These are phyloP conservation scores for Nepenthes alata DNA, from an alignment of 179 eudicot species.

Conservation along the genomic window DNA sequence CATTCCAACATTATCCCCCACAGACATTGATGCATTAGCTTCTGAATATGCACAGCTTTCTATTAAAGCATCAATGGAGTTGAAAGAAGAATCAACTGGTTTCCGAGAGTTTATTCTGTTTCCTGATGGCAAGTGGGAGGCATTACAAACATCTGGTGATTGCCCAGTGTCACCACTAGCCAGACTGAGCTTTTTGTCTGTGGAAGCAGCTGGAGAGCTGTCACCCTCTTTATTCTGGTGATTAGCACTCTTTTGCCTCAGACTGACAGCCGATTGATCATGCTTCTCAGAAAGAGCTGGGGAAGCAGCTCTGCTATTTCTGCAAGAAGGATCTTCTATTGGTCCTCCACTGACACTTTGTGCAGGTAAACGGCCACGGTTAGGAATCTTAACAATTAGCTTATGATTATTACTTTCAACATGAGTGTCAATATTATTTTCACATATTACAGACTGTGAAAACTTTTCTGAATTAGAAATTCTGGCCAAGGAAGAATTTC, in stretches of 20 bases:
- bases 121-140: conserved; percentile 5
- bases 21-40: conserved; percentile 17
- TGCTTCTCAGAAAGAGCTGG: conserved; percentile 22
- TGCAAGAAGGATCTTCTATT: conserved; percentile 29
- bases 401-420: conserved; percentile 43
- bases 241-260: conserved; percentile 15
- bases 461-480: conserved; percentile 35
- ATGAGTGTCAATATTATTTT: conserved; percentile 27
- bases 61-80: conserved; percentile 31
- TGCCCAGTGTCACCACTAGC: conserved; percentile 6
- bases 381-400: conserved; percentile 62
- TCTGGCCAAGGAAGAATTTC: conserved; percentile 24
- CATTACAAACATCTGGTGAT: conserved; percentile 11
- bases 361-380: conserved; percentile 55
- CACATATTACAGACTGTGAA: conserved; percentile 22
- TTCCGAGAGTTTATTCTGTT: conserved; percentile 18
- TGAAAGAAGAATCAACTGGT: conserved; percentile 22
- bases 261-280: conserved; percentile 14
- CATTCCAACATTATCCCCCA: conserved; percentile 36
- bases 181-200: background rate
- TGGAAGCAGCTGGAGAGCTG: conserved; percentile 11
- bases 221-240: conserved; percentile 9
- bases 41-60: conserved; percentile 34
- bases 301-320: conserved; percentile 29
- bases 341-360: conserved; percentile 33